Conservation (phyloP, 371 early-diverging fungal species). For the Mortierella sp. region DNA sequence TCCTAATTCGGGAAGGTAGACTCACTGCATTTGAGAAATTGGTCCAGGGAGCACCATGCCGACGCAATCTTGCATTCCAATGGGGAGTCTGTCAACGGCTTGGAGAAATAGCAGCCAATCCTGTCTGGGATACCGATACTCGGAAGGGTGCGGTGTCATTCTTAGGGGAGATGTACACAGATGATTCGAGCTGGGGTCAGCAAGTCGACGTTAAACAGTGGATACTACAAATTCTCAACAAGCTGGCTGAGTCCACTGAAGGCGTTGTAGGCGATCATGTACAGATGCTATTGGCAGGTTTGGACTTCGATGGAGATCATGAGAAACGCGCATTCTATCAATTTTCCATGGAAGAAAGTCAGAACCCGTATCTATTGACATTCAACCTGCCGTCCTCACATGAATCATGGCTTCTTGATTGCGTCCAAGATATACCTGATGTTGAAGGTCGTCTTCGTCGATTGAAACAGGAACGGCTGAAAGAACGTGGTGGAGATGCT, state of each 20-base stretch:
- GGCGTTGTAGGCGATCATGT: neutral
- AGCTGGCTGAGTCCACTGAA: neutral
- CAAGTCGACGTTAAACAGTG: constrained; percentile 2
- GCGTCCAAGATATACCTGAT: constrained; percentile 5
- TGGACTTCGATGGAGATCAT: neutral
- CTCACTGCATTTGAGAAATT: neutral
- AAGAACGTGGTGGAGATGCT: neutral
- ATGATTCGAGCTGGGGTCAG: constrained; percentile 12
- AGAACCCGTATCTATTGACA: neutral
- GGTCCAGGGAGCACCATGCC: constrained; percentile 18
- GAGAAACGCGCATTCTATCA: neutral
- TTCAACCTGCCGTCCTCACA: neutral
- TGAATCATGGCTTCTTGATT: neutral
- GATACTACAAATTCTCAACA: constrained; percentile 9
- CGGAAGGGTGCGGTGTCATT: constrained; percentile 12
- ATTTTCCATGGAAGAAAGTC: neutral
- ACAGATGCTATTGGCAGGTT: neutral
- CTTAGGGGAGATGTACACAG: constrained; percentile 13
- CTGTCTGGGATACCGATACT: constrained; percentile 3
- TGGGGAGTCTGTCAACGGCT: constrained; percentile 23
- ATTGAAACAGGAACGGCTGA: neutral
- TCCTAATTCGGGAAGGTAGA: constrained; percentile 1
- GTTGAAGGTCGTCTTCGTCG: neutral
- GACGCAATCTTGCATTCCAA: constrained; percentile 10
- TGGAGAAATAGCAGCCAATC: constrained; percentile 8